Percentiles rank a stretch among this genome's conserved stretches.
These are phyloP conservation scores for Fragaria nilgerrensis DNA, from an alignment of 306 rosid genomes.

Conservation along the genomic window DNA sequence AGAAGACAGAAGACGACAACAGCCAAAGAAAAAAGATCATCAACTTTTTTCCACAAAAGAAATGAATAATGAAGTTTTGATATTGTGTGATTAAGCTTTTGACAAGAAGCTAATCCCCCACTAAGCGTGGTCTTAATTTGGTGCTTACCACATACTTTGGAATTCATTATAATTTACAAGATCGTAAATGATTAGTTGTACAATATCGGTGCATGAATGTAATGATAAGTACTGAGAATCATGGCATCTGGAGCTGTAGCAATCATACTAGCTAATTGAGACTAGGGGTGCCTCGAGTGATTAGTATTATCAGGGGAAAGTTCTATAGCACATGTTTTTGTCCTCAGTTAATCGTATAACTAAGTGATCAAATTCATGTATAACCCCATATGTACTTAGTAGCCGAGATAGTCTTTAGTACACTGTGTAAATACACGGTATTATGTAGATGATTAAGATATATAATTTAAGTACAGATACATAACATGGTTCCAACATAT, in stretches of 20 bases:
- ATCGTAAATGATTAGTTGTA: constrained; percentile 13
- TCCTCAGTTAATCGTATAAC: no score
- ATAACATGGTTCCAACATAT: no score
- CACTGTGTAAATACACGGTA: no score
- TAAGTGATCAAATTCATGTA: no score
- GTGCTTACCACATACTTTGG: not conserved
- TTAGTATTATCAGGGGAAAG: not conserved
- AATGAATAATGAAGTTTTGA: not conserved
- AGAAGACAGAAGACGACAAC: not conserved
- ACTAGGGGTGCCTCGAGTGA: not conserved
- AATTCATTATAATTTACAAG: not conserved
- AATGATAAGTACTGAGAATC: not conserved
- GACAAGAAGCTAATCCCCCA: constrained; percentile 11
- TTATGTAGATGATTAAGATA: no score
- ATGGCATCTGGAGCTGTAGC: not conserved
- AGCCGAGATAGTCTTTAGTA: no score
- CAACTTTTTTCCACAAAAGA: not conserved
- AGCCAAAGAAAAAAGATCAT: constrained; percentile 3
- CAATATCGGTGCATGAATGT: constrained; percentile 17
- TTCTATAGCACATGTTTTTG: not conserved
- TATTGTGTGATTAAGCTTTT: constrained; percentile 3
- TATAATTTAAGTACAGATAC: no score
- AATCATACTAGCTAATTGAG: not conserved
- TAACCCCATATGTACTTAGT: no score
- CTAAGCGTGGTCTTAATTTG: constrained; percentile 8